Base-by-base conservation (phyloP, 139 green algal genomes). In the Zygnema cylindricum region DNA sequence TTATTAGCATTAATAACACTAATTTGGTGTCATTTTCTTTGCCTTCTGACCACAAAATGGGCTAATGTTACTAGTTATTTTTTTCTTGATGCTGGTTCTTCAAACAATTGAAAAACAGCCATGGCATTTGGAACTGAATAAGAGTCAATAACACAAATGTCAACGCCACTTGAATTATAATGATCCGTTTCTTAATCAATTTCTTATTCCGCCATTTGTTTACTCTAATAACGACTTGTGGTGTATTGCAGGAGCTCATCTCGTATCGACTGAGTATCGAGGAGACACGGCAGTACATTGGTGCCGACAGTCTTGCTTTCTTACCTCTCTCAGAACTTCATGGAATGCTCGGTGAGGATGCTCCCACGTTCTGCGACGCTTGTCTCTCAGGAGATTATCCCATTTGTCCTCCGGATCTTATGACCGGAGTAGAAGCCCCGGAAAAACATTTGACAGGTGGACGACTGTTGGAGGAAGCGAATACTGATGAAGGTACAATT, bases 201-300 rank as follows among this genome's bases (percentile, higher is more conserved):
- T 81, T 0, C 54, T 1, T 25, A 81, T 30, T 23, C 1, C 32
- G 0, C 25, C 22, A n/a, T n/a, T n/a, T n/a, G n/a, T n/a, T n/a
- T n/a, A n/a, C n/a, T n/a, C n/a, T n/a, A n/a, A n/a, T n/a, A n/a
- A n/a, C n/a, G n/a, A 73, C 57, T 73, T 73, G 57, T 35, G 57
- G 57, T 79, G 71, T 63, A 16, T 43, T 79, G 16, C 73, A 91
- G 79, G 88, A 92, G 77, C 84, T 92, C 23, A 92, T 92, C 54
- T 92, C 88, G 0, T 89, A 49, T 49, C 42, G 54, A 21, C 36
- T 92, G 49, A 76, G 41, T 41, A 33, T 76, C 7, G 84, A 92
- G 69, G 88, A 92, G 88, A 91, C 69, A 40, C 42, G 69, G 25
- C 49, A 92, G 39, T 92, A 89, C 84, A 92, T 92, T 55, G 88